Percentiles rank a stretch among this genome's conserved stretches.
phyloP scores from a whole-genome alignment of 495 filamentous ascomycete genomes.

The Copromyces sp. region DNA sequence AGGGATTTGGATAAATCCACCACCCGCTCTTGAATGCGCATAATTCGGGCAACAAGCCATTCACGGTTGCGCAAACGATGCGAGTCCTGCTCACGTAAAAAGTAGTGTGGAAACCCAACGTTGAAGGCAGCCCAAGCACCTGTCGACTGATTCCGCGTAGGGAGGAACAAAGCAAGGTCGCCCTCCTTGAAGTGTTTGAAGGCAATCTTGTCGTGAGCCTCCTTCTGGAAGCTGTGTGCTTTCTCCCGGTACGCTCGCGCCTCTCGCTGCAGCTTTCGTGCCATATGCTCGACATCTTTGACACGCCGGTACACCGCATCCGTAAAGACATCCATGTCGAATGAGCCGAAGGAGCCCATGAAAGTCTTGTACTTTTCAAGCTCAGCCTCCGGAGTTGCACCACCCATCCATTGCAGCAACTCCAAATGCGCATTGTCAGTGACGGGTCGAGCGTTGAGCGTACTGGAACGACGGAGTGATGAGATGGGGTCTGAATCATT shows the following conservation, averaged over 20 bases:
- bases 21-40: constrained; percentile 82
- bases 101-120: constrained; percentile 91
- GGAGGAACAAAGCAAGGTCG: constrained; percentile 89
- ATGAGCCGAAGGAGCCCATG: constrained; percentile 55
- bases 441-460: constrained; percentile 27
- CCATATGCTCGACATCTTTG: constrained; percentile 81
- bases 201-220: constrained; percentile 95
- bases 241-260: constrained; percentile 80
- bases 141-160: constrained; percentile 84
- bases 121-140: constrained; percentile 99
- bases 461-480: constrained; percentile 43
- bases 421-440: constrained; percentile 48
- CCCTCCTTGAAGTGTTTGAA: constrained; percentile 93
- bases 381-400: constrained; percentile 54
- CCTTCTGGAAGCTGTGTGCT: constrained; percentile 69
- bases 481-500: constrained; percentile 52
- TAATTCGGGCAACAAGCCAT: constrained; percentile 91
- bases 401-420: constrained; percentile 69
- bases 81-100: constrained; percentile 82
- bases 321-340: constrained; percentile 72
- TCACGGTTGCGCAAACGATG: constrained; percentile 76
- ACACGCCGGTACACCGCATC: constrained; percentile 76
- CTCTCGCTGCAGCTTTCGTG: constrained; percentile 85
- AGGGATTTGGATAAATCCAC: constrained; percentile 77
- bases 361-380: constrained; percentile 60